Evolutionary conservation across 495 filamentous ascomycete genomes (phyloP).

Genomic region (Penicillium egyptiacum): DNA sequence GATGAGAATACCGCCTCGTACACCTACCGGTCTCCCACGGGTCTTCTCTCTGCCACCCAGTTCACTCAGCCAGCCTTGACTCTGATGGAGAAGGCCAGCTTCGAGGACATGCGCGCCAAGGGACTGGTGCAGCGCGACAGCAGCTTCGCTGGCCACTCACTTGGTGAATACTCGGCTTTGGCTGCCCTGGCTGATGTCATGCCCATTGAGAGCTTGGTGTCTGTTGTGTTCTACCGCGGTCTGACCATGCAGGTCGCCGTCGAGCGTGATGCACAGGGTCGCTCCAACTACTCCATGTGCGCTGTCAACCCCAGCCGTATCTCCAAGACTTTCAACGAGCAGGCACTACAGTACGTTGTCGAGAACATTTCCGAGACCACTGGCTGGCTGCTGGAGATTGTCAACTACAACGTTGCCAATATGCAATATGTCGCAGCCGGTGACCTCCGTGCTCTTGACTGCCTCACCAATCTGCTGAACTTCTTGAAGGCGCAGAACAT

Average conservation of each 20-base stretch:
- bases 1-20: conserved; percentile 88
- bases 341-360: conserved; percentile 92
- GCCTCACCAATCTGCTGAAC: conserved; percentile 87
- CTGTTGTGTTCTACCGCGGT: conserved; percentile 98
- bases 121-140: conserved; percentile 94
- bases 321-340: conserved; percentile 96
- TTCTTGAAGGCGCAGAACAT: conserved; percentile 94
- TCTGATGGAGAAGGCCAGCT: conserved; percentile 98
- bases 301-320: conserved; percentile 97
- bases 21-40: conserved; percentile 93
- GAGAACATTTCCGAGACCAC: conserved; percentile 90
- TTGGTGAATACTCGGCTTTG: conserved; percentile 97
- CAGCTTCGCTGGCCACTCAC: conserved; percentile 95
- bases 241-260: conserved; percentile 99
- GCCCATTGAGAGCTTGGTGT: conserved; percentile 97
- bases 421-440: conserved; percentile 98
- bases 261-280: conserved; percentile 87
- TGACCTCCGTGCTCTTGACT: conserved; percentile 93
- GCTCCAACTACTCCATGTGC: conserved; percentile 98
- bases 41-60: conserved; percentile 94
- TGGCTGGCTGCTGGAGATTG: conserved; percentile 93
- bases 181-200: conserved; percentile 97
- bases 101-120: conserved; percentile 98
- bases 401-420: conserved; percentile 98
- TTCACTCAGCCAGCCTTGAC: conserved; percentile 98